Conservation (phyloP, 2,329 filamentous ascomycete species). For the Colletotrichum plurivorum region DNA sequence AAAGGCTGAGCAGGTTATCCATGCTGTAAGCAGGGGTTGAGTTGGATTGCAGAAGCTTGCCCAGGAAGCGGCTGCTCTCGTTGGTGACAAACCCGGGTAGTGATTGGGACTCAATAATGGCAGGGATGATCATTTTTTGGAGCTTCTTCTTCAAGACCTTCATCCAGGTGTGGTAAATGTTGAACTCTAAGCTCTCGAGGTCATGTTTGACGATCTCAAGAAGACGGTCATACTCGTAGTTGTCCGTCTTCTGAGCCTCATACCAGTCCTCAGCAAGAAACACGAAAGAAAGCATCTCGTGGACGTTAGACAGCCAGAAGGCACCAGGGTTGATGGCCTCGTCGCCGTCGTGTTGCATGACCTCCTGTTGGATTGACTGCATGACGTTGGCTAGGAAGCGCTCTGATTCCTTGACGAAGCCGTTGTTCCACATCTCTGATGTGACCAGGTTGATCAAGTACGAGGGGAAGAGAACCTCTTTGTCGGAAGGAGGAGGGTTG, state of each 20-base stretch:
- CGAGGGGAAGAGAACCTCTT: slow-evolving; percentile 98
- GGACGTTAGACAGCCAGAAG: slow-evolving; percentile 99
- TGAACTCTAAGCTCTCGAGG: slow-evolving; percentile 97
- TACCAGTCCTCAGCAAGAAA: slow-evolving; percentile 99
- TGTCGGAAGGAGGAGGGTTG: slow-evolving; percentile 92
- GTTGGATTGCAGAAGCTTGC: slow-evolving; percentile 93
- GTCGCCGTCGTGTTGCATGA: slow-evolving; percentile 98
- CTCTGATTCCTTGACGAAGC: slow-evolving; percentile 99
- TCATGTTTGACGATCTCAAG: slow-evolving; percentile 99
- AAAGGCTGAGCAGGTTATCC: slow-evolving; percentile 95
- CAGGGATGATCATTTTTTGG: slow-evolving; percentile 99
- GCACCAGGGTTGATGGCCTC: slow-evolving; percentile 97
- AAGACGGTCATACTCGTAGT: slow-evolving; percentile 97
- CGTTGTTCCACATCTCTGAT: slow-evolving; percentile 99
- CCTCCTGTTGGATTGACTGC: slow-evolving; percentile 99
- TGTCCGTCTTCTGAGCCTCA: slow-evolving; percentile 98
- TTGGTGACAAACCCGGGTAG: slow-evolving; percentile 98
- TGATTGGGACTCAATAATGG: slow-evolving; percentile 98
- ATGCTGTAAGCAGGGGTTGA: slow-evolving; percentile 97
- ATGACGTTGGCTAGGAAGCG: slow-evolving; percentile 99
- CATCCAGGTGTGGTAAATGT: slow-evolving; percentile 99
- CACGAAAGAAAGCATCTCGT: slow-evolving; percentile 99
- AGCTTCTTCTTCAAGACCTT: slow-evolving; percentile 99
- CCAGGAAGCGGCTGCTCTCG: slow-evolving; percentile 97
- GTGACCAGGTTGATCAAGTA: slow-evolving; percentile 99